Conservation (phyloP, 495 filamentous ascomycete genomes). For the Oidiodendron maius region DNA sequence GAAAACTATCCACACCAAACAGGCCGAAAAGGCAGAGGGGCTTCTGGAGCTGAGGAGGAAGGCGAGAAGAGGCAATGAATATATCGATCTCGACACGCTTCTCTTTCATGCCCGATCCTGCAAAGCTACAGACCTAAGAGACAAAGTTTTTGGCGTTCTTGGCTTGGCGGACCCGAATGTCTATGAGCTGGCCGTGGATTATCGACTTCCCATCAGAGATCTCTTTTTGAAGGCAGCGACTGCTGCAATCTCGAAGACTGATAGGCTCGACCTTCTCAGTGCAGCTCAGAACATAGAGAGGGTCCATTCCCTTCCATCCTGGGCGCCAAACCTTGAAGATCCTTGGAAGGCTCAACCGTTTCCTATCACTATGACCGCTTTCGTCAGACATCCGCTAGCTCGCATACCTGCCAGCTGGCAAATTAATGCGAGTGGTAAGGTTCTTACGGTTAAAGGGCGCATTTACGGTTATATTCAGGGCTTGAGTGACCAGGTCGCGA, state of each 20-base stretch:
- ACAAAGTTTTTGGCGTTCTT: slow-evolving; percentile 3
- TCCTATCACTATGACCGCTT: too few relatives aligned
- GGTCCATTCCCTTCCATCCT: background rate
- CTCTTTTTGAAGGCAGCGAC: background rate
- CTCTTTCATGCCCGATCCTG: background rate
- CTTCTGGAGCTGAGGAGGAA: too few relatives aligned
- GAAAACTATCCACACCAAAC: too few relatives aligned
- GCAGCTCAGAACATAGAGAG: background rate
- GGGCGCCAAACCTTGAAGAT: background rate
- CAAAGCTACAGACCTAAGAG: slow-evolving; percentile 1
- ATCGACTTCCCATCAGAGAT: background rate
- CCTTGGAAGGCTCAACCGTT: background rate
- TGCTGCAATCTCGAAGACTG: background rate
- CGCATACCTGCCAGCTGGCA: too few relatives aligned
- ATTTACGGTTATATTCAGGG: too few relatives aligned
- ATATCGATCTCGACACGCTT: background rate
- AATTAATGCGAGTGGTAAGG: too few relatives aligned
- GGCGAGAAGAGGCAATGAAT: too few relatives aligned
- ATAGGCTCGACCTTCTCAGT: background rate
- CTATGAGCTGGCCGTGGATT: background rate
- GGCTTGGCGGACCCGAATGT: background rate
- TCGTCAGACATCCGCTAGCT: too few relatives aligned
- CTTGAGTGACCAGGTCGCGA: too few relatives aligned
- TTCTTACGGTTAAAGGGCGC: too few relatives aligned
- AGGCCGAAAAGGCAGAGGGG: too few relatives aligned